Evolutionary conservation across 805 yeast genomes (phyloP), one percentile per base, ranked within the genome.

Genomic region (Ogataea haglerorum): DNA sequence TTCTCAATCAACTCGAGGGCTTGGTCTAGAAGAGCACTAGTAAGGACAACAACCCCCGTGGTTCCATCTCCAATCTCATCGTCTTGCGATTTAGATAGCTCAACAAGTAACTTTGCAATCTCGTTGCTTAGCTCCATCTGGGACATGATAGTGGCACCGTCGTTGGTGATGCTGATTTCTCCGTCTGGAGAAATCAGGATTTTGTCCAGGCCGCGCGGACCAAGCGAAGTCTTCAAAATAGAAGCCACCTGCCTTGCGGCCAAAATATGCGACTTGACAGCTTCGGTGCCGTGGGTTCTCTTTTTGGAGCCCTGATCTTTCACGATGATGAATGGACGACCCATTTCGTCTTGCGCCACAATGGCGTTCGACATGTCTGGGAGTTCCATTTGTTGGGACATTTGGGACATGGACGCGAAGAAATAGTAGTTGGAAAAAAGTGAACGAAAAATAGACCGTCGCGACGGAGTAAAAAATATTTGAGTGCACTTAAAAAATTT

Each of bases 11-110:
- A 76, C 60, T 89, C 97, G 42, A 85, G 67, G 3, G 99, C 97
- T 68, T 93, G 96, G 63, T 91, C 97, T 44, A 93, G 72, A 49
- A 93, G 70, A 2, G 98, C 95, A 51, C 96, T 85, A 1, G 99
- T 98, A 38, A 93, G 70, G 2, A 93, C 98, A 39, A 93, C 98
- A 21, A 93, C 99, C 60, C 98, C 98, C 5, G 99, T 93, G 21
- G 99, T 93, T 59, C 99, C 99, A 63, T 91, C 99, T 42, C 99
- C 99, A 61, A 91, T 88, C 68, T 91, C 98, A 62, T 93, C 96
- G 64, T 91, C 99, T 71, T 91, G 99, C 19, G 96, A 86, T 63
- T 78, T 85, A 22, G 96, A 85, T 50, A 93, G 75, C 67, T 95
- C 96, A 14, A 93, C 99, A 58, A 93, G 70, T 46, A 93, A 72